Evolutionary conservation across 1,139 yeast species (phyloP).

Genomic region (Candida sp.): DNA sequence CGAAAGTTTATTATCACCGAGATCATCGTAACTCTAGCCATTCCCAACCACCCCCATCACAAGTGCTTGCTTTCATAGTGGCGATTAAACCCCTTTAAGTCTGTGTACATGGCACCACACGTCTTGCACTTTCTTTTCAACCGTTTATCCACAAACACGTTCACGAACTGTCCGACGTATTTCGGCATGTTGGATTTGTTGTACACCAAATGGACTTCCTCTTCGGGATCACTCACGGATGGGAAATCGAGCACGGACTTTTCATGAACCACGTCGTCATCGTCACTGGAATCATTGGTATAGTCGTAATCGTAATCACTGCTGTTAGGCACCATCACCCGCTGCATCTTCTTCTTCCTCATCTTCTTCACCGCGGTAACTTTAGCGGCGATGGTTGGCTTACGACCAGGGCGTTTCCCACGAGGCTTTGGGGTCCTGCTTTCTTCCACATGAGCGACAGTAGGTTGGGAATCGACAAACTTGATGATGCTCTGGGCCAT

Average conservation of each 20-base stretch:
- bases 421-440: background rate
- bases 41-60: background rate
- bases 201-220: constrained; percentile 14
- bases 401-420: no score
- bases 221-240: background rate
- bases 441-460: background rate
- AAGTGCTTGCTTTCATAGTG: constrained; percentile 18
- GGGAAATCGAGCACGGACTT: background rate
- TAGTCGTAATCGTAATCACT: background rate
- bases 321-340: background rate
- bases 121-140: constrained; percentile 19
- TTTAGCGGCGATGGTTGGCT: no score
- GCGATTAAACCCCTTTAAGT: constrained; percentile 20
- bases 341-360: background rate
- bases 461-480: background rate
- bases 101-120: constrained; percentile 16
- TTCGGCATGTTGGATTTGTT: constrained; percentile 21
- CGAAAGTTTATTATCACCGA: no score
- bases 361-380: background rate
- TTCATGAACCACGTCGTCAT: background rate
- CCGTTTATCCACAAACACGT: constrained; percentile 13
- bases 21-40: no score
- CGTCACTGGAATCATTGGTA: background rate
- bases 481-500: background rate
- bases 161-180: constrained; percentile 17